Conservation (phyloP, 1,284 basidiomycete species). For the Tylopilus orsonianus region DNA sequence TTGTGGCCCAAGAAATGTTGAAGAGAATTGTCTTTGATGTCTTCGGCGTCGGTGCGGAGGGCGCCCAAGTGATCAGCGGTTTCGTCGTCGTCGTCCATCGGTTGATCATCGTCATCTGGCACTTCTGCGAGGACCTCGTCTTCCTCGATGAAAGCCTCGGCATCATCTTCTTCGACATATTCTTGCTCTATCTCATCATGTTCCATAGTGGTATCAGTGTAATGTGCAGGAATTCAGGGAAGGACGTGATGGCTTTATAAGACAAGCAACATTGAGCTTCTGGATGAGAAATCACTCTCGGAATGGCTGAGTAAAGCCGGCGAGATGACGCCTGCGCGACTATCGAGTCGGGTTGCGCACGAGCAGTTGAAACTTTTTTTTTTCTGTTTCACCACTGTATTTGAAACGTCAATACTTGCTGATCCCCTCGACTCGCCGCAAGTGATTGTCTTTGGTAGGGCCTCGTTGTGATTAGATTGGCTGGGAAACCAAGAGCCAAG, state of each 20-base stretch:
- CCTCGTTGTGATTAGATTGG: too few species aligned
- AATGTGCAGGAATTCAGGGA: too few species aligned
- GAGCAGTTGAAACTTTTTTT: too few species aligned
- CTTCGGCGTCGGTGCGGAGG: slow-evolving; percentile 35
- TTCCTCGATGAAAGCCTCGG: slow-evolving; percentile 56
- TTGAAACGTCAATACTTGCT: too few species aligned
- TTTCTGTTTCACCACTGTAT: too few species aligned
- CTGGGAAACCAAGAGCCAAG: too few species aligned
- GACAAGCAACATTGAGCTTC: background rate
- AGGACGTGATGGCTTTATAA: background rate
- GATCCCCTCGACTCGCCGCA: too few species aligned
- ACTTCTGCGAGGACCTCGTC: slow-evolving; percentile 68
- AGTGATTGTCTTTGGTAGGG: too few species aligned
- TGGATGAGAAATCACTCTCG: slow-evolving; percentile 29
- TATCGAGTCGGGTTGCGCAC: too few species aligned
- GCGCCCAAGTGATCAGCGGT: slow-evolving; percentile 43
- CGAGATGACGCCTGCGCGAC: background rate
- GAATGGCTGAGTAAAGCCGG: slow-evolving; percentile 18
- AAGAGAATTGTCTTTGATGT: slow-evolving; percentile 58
- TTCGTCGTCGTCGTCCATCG: slow-evolving; percentile 75
- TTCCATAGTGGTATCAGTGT: slow-evolving; percentile 17
- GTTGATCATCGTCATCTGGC: slow-evolving; percentile 64
- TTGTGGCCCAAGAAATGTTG: slow-evolving; percentile 64
- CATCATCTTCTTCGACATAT: slow-evolving; percentile 41
- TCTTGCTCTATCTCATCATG: slow-evolving; percentile 21